Percentiles rank a stretch among this genome's conserved stretches.
Evolutionary conservation across 2,329 filamentous ascomycete species (phyloP).

Genomic region (Nemania diffusa): DNA sequence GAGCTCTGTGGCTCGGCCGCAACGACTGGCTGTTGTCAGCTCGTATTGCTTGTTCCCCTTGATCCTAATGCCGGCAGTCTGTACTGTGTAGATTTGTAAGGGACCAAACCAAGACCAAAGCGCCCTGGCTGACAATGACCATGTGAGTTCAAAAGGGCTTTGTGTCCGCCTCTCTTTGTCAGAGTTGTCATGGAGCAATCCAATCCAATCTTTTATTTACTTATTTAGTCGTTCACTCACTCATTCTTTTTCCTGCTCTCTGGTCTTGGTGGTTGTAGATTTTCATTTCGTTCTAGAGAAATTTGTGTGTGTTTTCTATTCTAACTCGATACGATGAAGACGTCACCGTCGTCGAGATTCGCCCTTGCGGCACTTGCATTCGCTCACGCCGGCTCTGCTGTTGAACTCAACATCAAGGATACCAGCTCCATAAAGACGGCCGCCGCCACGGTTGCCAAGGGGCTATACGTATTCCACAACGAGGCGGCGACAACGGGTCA

Average conservation of each 20-base stretch:
- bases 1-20: conserved; percentile 7
- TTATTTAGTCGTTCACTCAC: background rate
- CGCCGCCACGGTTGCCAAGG: conserved; percentile 45
- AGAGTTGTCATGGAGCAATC: background rate
- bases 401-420: conserved; percentile 42
- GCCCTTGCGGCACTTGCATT: conserved; percentile 32
- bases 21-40: conserved; percentile 24
- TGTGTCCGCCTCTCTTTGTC: conserved; percentile 15
- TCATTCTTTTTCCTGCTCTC: background rate
- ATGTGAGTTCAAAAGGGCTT: conserved; percentile 31
- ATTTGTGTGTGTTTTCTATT: too few species aligned
- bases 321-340: conserved; percentile 38
- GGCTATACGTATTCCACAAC: conserved; percentile 48
- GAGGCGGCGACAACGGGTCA: conserved; percentile 46
- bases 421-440: conserved; percentile 42
- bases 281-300: too few species aligned
- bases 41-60: conserved; percentile 26
- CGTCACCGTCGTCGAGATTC: conserved; percentile 29
- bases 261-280: background rate
- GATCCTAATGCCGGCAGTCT: conserved; percentile 15
- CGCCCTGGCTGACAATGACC: conserved; percentile 8
- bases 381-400: conserved; percentile 36
- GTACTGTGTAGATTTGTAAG: conserved; percentile 14
- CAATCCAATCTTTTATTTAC: conserved; percentile 2
- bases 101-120: too few species aligned